Base-by-base conservation (phyloP, 2,329 filamentous ascomycete genomes). In the Hypocrella siamensis region DNA sequence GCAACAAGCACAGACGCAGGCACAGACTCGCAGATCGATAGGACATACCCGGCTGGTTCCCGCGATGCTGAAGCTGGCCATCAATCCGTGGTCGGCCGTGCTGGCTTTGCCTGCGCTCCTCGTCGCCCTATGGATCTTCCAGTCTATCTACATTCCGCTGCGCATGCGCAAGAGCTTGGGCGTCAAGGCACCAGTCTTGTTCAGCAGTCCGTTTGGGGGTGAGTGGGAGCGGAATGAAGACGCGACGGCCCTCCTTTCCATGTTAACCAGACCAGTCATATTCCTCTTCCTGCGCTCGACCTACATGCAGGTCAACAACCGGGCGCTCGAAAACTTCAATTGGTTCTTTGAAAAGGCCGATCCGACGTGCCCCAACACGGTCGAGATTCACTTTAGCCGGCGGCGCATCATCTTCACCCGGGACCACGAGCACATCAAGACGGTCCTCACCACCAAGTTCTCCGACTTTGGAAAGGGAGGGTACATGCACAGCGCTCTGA, bases 371-470 rank as follows among this genome's bases (percentile, higher is more conserved):
- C 33, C 34, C 6, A 31, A 41, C 26, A 28, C 35, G 0, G 57
- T 67, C 24, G 80, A 88, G 52, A 49, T 59, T 7, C 60, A 61
- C 2, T 43, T 73, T 6, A 44, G 71, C 2, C 64, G 67, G 30
- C 50, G 57, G 30, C 70, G 81, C n/a, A 53, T 78, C 14, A 53
- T 93, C 34, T 64, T 90, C 45, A 93, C 86, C 0, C 70, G 70
- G 5, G 84, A 93, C 42, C 79, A 80, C 1, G 83, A 92, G 46
- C 93, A 93, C 48, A 79, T 93, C 59, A 93, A 93, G 53, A 82
- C 86, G 5, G 67, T 94, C 16, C 63, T 94, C n/a, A 81, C 85
- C 0, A 79, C 78, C 2, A 83, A 93, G 47, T 94, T 94, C 47
- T 34, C 42, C 26, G 81, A 93, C 47, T 94, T 76, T 48, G 86